Base-by-base conservation (phyloP, 371 early-diverging fungal species). In the Dichotomocladium elegans region DNA sequence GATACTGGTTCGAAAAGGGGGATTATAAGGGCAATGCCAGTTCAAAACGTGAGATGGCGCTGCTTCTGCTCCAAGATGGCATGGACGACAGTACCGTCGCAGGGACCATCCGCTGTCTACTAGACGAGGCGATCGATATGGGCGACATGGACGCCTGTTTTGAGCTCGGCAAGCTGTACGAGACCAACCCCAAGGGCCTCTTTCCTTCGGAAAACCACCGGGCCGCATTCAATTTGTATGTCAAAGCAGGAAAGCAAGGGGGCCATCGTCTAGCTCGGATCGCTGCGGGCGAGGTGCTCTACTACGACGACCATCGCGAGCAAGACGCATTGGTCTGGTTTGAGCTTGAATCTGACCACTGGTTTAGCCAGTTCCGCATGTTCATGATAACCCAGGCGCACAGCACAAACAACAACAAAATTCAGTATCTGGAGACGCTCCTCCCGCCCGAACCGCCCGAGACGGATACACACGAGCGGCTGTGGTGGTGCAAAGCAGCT, bases 1-100 rank as follows among this genome's bases (percentile, higher is more conserved):
- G 15, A 11, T 35, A 35, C 14, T 45, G 51, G 3, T 65, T 60
- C 24, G 22, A 49, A 14, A 45, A 61, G 41, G 57, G 61, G 3
- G 58, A 33, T 11, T 41, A 49, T 0, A 41, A 27, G 4, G 58
- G 58, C 4, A 53, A 65, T 41, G 37, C 58, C 2, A 54, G 58
- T 4, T 51, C 58, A 25, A 65, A 55, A 52, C 66, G 66, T 2
- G 66, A 65, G 31, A 28, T 60, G 19, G 66, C 61, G 0, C 29
- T 61, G 15, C 25, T 59, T 25, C 34, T 28, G 22, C 31, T n/a
- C n/a, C 59, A 41, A 17, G 53, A 17, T 27, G 44, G 43, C 21
- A 21, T 31, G 6, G 37, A 37, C 21, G 37, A 37, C 21, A 21
- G 21, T 5, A n/a, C 17, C 3, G 21, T 17, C 8, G 21, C 21